A percentile compares a stretch with the other conserved stretches of the same genome.
Conservation (phyloP, 192 early-diverging fungal species). For the Coemansia sp. region DNA sequence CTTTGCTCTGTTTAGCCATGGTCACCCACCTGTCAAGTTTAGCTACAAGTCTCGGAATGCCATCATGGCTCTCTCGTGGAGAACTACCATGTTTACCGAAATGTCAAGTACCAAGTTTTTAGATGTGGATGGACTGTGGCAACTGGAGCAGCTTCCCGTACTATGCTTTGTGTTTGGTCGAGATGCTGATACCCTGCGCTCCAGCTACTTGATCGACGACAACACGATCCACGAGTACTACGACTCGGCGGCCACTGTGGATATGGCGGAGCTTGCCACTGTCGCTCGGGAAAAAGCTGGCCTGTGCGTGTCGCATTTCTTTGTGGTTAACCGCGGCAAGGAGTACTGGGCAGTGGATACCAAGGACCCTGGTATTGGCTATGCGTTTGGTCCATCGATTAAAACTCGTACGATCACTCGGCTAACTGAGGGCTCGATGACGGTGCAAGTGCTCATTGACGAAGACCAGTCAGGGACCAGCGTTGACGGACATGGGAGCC, state of each 20-base stretch:
- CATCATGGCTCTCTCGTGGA: background rate
- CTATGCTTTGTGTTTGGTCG: background rate
- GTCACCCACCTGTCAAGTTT: background rate
- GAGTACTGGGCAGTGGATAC: slow-evolving; percentile 3
- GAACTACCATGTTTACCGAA: background rate
- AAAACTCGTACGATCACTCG: background rate
- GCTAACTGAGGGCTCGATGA: background rate
- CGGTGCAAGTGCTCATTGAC: background rate
- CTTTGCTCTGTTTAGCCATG: background rate
- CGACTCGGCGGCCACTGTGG: background rate
- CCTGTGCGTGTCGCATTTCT: background rate
- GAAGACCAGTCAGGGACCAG: background rate
- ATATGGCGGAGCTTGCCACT: background rate
- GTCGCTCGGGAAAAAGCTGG: background rate
- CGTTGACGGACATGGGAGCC: background rate
- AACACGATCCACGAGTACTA: slow-evolving; percentile 2
- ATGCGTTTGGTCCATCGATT: background rate
- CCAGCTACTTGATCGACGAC: background rate
- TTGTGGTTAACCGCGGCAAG: background rate
- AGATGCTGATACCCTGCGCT: background rate
- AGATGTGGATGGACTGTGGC: background rate
- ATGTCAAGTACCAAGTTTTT: background rate
- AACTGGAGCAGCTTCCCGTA: background rate
- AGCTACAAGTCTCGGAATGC: background rate
- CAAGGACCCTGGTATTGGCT: background rate